phyloP scores from a whole-genome alignment of 2,329 filamentous ascomycete genomes.

The Colletotrichum eremochloae region DNA sequence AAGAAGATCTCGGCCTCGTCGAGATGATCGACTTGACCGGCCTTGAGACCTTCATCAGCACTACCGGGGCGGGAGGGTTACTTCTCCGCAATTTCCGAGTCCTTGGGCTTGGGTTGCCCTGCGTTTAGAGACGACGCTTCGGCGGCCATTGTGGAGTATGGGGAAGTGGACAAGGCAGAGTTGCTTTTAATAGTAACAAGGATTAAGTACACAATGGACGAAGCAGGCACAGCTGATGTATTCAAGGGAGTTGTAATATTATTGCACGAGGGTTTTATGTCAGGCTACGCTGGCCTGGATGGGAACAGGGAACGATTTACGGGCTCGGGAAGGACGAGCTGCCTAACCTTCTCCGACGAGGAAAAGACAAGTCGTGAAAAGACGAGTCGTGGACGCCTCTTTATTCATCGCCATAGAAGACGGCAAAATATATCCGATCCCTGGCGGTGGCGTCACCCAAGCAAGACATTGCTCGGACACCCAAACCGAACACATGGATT shows the following conservation, averaged over 20 bases:
- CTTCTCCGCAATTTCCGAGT: constrained; percentile 34
- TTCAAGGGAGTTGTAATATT: background rate
- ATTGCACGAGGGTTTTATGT: background rate
- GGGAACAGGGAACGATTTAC: background rate
- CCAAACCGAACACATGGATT: constrained; percentile 6
- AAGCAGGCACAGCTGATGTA: constrained; percentile 8
- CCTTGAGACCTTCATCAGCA: constrained; percentile 23
- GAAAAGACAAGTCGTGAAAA: background rate
- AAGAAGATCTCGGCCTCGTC: constrained; percentile 64
- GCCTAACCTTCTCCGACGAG: background rate
- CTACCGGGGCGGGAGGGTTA: constrained; percentile 11
- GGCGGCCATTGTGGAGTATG: constrained; percentile 27
- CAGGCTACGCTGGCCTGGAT: background rate
- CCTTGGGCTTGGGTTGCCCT: constrained; percentile 22
- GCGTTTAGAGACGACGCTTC: constrained; percentile 26
- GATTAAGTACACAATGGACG: constrained; percentile 7
- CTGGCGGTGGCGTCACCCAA: background rate
- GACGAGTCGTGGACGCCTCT: background rate
- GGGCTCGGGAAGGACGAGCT: background rate
- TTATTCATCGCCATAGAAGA: constrained; percentile 18
- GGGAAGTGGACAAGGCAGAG: constrained; percentile 23
- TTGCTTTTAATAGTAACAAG: background rate
- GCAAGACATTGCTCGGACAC: background rate
- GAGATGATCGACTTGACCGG: constrained; percentile 49
- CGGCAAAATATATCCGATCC: constrained; percentile 13